These are phyloP conservation scores for Pseudomassariella vexata DNA, from an alignment of 2,329 filamentous ascomycete species.

Conservation along the genomic window DNA sequence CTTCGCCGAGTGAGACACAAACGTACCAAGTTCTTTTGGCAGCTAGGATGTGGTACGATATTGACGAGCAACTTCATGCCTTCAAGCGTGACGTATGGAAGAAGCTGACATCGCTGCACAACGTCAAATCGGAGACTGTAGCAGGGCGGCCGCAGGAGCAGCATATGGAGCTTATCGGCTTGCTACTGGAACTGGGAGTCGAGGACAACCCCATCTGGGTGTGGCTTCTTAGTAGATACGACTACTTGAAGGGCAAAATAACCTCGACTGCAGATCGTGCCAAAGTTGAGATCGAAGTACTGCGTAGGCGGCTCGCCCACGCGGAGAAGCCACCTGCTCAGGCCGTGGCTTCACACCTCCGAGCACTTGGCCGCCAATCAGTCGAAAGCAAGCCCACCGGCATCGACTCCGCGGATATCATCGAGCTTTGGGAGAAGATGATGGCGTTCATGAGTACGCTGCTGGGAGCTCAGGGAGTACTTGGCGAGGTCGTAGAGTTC, in stretches of 20 bases:
- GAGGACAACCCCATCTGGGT: constrained; percentile 96
- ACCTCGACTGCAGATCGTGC: constrained; percentile 75
- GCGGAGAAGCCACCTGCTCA: constrained; percentile 65
- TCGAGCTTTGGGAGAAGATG: constrained; percentile 92
- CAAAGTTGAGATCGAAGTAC: constrained; percentile 85
- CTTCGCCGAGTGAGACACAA: constrained; percentile 67
- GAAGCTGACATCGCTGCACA: constrained; percentile 65
- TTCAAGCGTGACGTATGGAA: constrained; percentile 93
- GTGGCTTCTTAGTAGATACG: constrained; percentile 86
- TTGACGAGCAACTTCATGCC: constrained; percentile 75
- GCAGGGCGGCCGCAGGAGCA: constrained; percentile 63
- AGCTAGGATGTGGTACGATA: constrained; percentile 91
- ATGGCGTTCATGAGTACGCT: constrained; percentile 67
- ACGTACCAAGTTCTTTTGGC: constrained; percentile 83
- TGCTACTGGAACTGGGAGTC: constrained; percentile 88
- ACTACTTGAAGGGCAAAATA: constrained; percentile 84
- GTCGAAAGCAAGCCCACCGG: constrained; percentile 55
- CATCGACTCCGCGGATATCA: constrained; percentile 73
- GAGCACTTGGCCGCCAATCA: constrained; percentile 63
- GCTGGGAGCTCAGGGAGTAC: constrained; percentile 70
- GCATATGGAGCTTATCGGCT: constrained; percentile 83
- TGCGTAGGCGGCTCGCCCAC: constrained; percentile 73
- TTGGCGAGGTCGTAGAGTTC: constrained; percentile 88
- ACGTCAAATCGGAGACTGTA: constrained; percentile 42
- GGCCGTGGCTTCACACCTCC: constrained; percentile 68